Evolutionary conservation across 1,284 basidiomycete species (phyloP).

Genomic region (Melampsora larici-populina): DNA sequence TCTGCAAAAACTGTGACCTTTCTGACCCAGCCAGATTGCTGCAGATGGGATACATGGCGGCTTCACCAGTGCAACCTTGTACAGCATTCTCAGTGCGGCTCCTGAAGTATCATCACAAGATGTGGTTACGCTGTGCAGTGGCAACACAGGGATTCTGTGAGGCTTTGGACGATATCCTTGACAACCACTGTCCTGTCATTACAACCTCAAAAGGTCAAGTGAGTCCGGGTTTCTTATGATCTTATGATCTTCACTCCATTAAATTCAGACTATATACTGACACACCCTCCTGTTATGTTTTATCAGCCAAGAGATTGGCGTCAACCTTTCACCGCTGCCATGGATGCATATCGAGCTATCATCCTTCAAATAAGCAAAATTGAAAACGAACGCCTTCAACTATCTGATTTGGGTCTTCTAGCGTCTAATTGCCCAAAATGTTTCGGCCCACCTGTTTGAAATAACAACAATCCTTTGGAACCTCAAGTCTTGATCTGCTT

Average conservation of each 20-base stretch:
- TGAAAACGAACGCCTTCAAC: not conserved
- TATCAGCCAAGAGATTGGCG: not conserved
- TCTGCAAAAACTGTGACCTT: not conserved
- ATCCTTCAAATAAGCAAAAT: not conserved
- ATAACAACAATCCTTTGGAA: not conserved
- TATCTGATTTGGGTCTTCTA: not conserved
- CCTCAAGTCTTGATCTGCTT: not conserved
- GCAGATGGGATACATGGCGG: not conserved
- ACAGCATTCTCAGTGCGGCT: not conserved
- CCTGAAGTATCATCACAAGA: not conserved
- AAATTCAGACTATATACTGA: not conserved
- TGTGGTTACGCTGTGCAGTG: not conserved
- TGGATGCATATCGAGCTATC: not conserved
- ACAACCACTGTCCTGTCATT: too few species aligned
- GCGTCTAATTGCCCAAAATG: not conserved
- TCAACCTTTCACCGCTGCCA: not conserved
- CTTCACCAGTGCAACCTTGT: not conserved
- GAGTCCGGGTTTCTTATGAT: not conserved
- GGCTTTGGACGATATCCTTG: not conserved
- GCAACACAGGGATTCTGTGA: not conserved
- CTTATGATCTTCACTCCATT: too few species aligned
- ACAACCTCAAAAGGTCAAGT: too few species aligned
- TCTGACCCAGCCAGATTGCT: constrained; percentile 2
- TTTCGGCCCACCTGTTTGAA: not conserved
- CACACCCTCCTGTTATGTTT: too few species aligned